Evolutionary conservation across 495 filamentous ascomycete genomes (phyloP).

Genomic region (Penicillium malachiteum): DNA sequence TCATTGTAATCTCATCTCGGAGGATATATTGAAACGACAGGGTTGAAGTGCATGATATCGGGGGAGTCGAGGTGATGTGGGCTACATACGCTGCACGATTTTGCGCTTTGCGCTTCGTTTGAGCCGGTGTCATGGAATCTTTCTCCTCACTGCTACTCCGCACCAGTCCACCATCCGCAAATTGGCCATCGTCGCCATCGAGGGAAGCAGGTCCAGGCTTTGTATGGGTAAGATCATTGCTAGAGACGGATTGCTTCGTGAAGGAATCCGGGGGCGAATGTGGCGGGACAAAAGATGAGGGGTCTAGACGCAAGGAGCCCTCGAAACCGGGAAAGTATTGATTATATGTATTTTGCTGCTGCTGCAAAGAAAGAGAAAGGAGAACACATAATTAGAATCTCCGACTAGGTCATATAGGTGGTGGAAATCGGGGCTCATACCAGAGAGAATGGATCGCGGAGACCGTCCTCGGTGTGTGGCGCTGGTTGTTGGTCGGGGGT

Average conservation of each 20-base stretch:
- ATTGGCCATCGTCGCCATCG: conserved; percentile 35
- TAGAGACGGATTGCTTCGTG: conserved; percentile 38
- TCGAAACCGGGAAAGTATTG: conserved; percentile 42
- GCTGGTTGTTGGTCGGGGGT: conserved; percentile 35
- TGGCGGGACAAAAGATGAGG: conserved; percentile 32
- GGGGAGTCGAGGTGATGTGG: conserved; percentile 3
- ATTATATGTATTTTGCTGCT: conserved; percentile 20
- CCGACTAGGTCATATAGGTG: not conserved
- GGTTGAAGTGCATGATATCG: not conserved
- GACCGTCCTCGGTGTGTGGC: conserved; percentile 22
- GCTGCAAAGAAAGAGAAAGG: not conserved
- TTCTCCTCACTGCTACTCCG: conserved; percentile 63
- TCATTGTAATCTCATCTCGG: too few relatives aligned
- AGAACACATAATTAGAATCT: not conserved
- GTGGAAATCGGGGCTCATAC: conserved; percentile 13
- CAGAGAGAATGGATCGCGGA: conserved; percentile 31
- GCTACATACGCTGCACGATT: conserved; percentile 88
- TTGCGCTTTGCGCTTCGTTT: conserved; percentile 88
- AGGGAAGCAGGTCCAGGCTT: conserved; percentile 23
- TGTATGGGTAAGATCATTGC: conserved; percentile 27
- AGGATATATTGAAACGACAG: too few relatives aligned
- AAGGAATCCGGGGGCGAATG: conserved; percentile 50
- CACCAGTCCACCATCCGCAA: conserved; percentile 21
- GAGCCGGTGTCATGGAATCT: conserved; percentile 71
- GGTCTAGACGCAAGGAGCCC: conserved; percentile 34